Evolutionary conservation across 208 protist species (phyloP).

Genomic region (Trypanosoma platydactyli): DNA sequence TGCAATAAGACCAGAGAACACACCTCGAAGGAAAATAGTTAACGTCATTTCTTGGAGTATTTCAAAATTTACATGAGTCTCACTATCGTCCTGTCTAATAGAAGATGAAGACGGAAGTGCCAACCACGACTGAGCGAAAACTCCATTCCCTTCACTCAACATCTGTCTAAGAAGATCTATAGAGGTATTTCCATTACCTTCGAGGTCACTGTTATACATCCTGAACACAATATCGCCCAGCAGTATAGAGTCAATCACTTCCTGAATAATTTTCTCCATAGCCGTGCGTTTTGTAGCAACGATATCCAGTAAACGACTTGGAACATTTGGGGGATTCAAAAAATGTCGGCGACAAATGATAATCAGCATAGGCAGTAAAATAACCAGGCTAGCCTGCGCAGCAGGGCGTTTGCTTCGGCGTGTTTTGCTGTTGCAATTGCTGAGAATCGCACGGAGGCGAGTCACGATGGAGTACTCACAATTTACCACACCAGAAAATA

Average conservation of each 20-base stretch:
- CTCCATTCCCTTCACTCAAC: slow-evolving; percentile 23
- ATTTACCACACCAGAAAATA: slow-evolving; percentile 23
- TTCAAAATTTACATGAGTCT: background rate
- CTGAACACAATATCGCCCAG: background rate
- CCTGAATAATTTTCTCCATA: slow-evolving; percentile 27
- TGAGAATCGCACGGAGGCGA: slow-evolving; percentile 1
- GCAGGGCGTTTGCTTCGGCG: slow-evolving; percentile 1
- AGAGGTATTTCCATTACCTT: background rate
- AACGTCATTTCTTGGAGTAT: background rate
- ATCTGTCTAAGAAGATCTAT: slow-evolving; percentile 4
- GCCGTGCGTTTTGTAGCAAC: slow-evolving; percentile 25
- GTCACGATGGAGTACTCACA: slow-evolving; percentile 19
- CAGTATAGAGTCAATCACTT: slow-evolving; percentile 20
- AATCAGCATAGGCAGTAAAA: slow-evolving; percentile 24
- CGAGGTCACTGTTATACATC: background rate
- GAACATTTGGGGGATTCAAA: slow-evolving; percentile 23
- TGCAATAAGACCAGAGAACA: slow-evolving; percentile 27
- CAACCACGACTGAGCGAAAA: slow-evolving; percentile 14
- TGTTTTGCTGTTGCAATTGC: background rate
- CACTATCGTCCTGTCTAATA: slow-evolving; percentile 4
- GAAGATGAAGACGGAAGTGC: slow-evolving; percentile 16
- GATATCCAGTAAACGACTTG: slow-evolving; percentile 10
- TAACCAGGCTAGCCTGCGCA: background rate
- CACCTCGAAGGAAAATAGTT: slow-evolving; percentile 26
- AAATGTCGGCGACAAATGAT: slow-evolving; percentile 26